Evolutionary conservation across 495 filamentous ascomycete species (phyloP), one percentile per base, ranked within the genome.

Genomic region (Aspergillus campestris): DNA sequence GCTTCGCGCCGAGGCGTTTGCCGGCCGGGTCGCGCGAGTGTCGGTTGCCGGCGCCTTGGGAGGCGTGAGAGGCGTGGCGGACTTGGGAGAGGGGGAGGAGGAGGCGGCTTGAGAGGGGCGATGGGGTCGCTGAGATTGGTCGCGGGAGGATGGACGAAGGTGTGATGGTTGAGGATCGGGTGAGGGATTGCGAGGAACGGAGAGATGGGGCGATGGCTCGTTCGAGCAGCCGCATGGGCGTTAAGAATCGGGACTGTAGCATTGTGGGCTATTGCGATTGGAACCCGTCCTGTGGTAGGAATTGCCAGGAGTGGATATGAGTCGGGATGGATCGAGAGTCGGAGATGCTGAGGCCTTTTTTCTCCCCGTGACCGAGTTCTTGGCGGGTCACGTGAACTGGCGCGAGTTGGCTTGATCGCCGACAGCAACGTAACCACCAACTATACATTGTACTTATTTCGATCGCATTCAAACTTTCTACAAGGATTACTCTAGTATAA

Each of bases 1-100:
- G 91, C 73, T 99, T 99, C 5, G 89, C 89, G 38, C 92, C 92
- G 44, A 97, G 73, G 58, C 94, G 86, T 71, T 95, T 96, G 45
- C 92, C 89, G 10, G 89, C 79, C 1, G 89, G 87, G 60, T 94
- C 83, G 62, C 88, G 88, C 31, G 82, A 79, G 59, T 80, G 77
- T 51, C 83, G 65, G 62, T 83, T 94, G 63, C 91, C 91, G 42
- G 87, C 81, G 56, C 88, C 88, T 74, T 95, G 87, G 27, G 86
- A 67, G 61, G 86, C 83, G 72, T 95, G 88, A 3, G 86, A 80
- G 51, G 94, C 91, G 66, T 89, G 73, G 56, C 92, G 75, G 45
- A 78, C 56, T 59, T 72, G 66, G 39, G 61, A 58, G 56, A 64
- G 52, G 34, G 69, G 53, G 45, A 63, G 56, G 49, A 61, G 59